Evolutionary conservation across 2,329 filamentous ascomycete genomes (phyloP), one percentile per base, ranked within the genome.

Genomic region (Clonostachys chloroleuca): DNA sequence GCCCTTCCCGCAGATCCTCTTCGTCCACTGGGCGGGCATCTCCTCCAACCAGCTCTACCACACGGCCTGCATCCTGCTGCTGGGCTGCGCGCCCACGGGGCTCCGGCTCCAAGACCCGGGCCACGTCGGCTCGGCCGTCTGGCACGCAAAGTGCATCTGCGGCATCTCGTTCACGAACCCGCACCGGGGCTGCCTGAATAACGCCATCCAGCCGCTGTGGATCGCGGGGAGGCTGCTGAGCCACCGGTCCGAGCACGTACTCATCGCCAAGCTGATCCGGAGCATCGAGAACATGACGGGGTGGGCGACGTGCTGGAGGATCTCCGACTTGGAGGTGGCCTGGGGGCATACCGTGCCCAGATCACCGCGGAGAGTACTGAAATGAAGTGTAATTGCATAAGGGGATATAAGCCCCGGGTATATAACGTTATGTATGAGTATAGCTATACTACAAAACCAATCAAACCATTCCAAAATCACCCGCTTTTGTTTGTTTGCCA

Each of bases 1-100:
- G 8, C 72, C 73, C 2, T 81, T 79, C 49, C 75, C 76, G 1
- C 66, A 73, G 40, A 70, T 80, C 3, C 64, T 81, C 1, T 82
- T 77, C 54, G 57, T 69, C 2, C 72, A 77, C 48, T 77, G 71
- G 68, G 73, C 75, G 1, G 77, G 74, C 5, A 81, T 81, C 24
- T 81, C 77, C 0, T 73, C 73, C 0, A 81, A 77, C 44, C 78
- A 81, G 51, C 64, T 82, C 0, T 78, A 80, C 42, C 78, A 82
- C 52, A 79, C 79, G 0, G 69, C 75, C 9, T 77, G 73, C 51
- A 71, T 80, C 12, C 55, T 81, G 10, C 63, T 83, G 12, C 62
- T 82, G 0, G 67, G 69, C 20, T 65, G 66, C 13, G 44, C 44
- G 5, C 49, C 52, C 42, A 50, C 49, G 24, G 43, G 36, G 35